phyloP scores from a whole-genome alignment of 2,329 filamentous ascomycete species.

The Beauveria sp. region DNA sequence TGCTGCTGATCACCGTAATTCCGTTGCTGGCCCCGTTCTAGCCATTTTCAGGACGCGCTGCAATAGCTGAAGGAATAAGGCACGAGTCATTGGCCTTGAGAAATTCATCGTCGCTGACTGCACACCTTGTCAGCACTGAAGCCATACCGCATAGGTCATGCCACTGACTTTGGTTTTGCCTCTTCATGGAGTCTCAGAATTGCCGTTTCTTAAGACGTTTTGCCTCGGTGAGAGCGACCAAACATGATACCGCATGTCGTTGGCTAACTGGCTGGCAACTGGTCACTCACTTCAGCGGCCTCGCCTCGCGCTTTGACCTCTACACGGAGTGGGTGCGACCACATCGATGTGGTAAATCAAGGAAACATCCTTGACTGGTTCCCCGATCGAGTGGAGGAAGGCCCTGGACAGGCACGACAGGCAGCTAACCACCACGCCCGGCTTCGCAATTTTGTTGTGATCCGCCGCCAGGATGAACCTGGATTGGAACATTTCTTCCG shows the following conservation, averaged over 20 bases:
- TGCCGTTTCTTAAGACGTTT: background rate
- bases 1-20: slow-evolving; percentile 1
- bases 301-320: background rate
- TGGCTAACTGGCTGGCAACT: background rate
- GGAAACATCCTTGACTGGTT: background rate
- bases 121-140: background rate
- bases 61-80: background rate
- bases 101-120: background rate
- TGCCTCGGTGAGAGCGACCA: background rate
- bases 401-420: too few species aligned
- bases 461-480: background rate
- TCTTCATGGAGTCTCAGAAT: background rate
- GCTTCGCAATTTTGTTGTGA: background rate
- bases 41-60: background rate
- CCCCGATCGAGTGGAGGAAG: background rate
- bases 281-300: background rate
- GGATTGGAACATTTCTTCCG: background rate
- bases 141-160: background rate
- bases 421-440: background rate
- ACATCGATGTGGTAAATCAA: background rate
- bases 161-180: too few species aligned
- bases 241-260: background rate
- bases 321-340: background rate
- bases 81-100: background rate
- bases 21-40: background rate